Evolutionary conservation across 345 rosid species (phyloP).

Genomic region (Ricinus communis): DNA sequence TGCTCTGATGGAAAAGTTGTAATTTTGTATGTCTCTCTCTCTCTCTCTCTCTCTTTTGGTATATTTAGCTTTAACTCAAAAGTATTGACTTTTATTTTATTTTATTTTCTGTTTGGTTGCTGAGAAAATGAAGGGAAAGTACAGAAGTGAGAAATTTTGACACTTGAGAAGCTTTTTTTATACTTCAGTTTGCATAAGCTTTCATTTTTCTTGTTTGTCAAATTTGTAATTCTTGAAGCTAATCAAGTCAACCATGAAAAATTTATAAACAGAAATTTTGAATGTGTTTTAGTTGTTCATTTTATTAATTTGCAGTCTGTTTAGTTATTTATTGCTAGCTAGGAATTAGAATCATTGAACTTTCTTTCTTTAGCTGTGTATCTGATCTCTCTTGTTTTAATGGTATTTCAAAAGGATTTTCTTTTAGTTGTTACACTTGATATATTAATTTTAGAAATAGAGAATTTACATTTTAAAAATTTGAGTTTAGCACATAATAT

Average conservation of each 20-base stretch:
- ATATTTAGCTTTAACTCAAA: background rate
- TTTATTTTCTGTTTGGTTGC: background rate
- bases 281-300: background rate
- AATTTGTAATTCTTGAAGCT: background rate
- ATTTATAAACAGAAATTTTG: background rate
- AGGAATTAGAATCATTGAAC: too few relatives aligned
- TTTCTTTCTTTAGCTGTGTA: too few relatives aligned
- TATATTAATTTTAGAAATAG: too few relatives aligned
- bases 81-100: background rate
- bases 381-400: too few relatives aligned
- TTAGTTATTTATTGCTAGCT: background rate
- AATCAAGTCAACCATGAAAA: background rate
- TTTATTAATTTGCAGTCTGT: background rate
- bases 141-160: background rate
- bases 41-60: background rate
- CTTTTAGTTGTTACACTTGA: background rate
- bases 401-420: background rate
- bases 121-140: background rate
- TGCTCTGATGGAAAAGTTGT: constrained; percentile 27
- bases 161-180: background rate
- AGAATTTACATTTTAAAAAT: too few relatives aligned
- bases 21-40: constrained; percentile 10
- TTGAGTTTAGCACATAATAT: too few relatives aligned
- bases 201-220: background rate
- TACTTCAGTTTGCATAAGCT: background rate